Conservation (phyloP, 768 basidiomycete genomes). For the Lactarius akahatsu region DNA sequence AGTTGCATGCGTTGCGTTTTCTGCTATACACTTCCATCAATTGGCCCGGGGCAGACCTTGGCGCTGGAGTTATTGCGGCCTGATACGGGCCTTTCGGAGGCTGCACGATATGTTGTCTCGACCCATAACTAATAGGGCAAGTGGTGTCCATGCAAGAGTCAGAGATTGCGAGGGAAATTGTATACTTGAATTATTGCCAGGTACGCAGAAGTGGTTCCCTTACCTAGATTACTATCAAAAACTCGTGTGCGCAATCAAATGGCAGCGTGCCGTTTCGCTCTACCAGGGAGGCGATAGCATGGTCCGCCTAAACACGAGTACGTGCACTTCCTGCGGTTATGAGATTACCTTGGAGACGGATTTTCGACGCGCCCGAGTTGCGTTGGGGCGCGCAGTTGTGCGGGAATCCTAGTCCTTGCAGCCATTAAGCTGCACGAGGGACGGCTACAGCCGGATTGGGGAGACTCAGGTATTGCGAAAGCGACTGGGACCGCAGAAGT, state of each 20-base stretch:
- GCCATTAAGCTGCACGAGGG: background rate
- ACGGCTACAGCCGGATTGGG: background rate
- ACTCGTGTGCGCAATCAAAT: background rate
- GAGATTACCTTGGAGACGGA: background rate
- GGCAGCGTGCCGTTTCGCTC: background rate
- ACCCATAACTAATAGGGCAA: background rate
- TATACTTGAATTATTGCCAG: background rate
- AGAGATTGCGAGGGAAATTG: background rate
- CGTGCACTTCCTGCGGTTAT: background rate
- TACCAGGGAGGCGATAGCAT: background rate
- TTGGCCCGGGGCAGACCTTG: background rate
- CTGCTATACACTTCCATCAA: background rate
- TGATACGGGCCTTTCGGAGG: background rate
- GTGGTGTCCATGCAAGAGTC: background rate
- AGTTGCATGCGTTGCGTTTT: background rate
- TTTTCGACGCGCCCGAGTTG: background rate
- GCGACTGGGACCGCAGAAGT: background rate
- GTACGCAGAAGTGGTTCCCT: background rate
- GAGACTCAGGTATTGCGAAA: background rate
- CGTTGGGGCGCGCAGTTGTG: background rate
- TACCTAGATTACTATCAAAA: background rate
- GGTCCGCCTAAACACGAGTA: background rate
- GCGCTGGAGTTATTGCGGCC: background rate
- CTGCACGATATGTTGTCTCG: background rate
- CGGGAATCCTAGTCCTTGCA: background rate